phyloP scores from a whole-genome alignment of 208 protist species.

The Balamuthia mandrillaris region DNA sequence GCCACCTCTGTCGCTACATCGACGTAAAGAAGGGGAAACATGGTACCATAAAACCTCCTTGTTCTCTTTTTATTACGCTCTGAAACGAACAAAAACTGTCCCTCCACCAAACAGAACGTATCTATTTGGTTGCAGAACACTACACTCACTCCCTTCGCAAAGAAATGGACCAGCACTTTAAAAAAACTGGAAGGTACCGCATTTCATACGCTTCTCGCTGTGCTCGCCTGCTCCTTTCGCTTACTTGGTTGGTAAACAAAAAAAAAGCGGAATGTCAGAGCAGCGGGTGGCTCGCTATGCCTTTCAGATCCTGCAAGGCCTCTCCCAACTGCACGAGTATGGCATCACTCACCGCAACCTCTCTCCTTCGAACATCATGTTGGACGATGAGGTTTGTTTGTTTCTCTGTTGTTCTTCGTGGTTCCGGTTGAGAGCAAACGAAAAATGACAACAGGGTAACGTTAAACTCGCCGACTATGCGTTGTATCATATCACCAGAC shows the following conservation, averaged over 20 bases:
- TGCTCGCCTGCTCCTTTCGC: not conserved
- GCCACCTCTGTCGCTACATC: constrained; percentile 27
- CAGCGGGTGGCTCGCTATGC: not conserved
- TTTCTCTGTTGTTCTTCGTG: not conserved
- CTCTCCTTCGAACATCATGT: not conserved
- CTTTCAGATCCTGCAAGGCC: not conserved
- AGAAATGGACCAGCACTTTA: not conserved
- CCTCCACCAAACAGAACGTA: not conserved
- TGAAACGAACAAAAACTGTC: not conserved
- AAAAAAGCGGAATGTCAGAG: not conserved
- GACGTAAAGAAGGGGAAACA: constrained; percentile 20
- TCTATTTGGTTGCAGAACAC: constrained; percentile 21
- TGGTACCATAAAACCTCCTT: too few relatives aligned
- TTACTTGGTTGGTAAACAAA: not conserved
- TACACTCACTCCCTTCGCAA: not conserved
- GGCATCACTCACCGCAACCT: constrained; percentile 31
- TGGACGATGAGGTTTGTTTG: not conserved
- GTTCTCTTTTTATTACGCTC: not conserved
- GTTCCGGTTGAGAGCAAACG: too few relatives aligned
- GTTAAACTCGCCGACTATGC: constrained; percentile 40
- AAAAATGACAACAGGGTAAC: not conserved
- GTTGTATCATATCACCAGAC: not conserved
- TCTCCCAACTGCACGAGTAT: constrained; percentile 15
- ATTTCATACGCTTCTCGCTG: not conserved
- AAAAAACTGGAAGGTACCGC: not conserved